These are phyloP conservation scores for Pilobolus umbonatus DNA, from an alignment of 192 early-diverging fungal genomes.

Conservation along the genomic window DNA sequence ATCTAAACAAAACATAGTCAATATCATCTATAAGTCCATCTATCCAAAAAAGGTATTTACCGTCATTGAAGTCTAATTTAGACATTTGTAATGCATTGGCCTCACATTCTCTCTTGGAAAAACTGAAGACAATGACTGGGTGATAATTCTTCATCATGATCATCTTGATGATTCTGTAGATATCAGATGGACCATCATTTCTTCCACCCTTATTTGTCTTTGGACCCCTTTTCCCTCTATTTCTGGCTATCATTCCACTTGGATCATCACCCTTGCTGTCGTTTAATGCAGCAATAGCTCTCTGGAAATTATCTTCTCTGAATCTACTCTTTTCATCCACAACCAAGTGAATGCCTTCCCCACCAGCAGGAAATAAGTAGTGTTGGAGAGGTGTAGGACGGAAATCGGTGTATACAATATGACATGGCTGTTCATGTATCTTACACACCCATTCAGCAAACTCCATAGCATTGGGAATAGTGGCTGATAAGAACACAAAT, in stretches of 20 bases:
- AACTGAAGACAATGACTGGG: conserved; percentile 98
- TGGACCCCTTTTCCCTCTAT: conserved; percentile 44
- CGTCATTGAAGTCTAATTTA: conserved; percentile 88
- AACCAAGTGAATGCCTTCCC: conserved; percentile 90
- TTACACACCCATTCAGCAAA: conserved; percentile 99
- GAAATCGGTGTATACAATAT: conserved; percentile 97
- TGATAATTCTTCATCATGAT: conserved; percentile 93
- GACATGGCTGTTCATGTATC: conserved; percentile 94
- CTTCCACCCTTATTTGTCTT: conserved; percentile 51
- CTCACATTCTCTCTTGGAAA: conserved; percentile 93
- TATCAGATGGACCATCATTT: conserved; percentile 66
- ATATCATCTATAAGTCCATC: background rate
- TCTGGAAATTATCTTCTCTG: conserved; percentile 94
- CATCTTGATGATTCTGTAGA: conserved; percentile 94
- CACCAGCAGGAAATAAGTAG: conserved; percentile 88
- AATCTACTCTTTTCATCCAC: conserved; percentile 96
- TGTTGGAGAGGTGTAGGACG: conserved; percentile 97
- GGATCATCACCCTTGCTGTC: conserved; percentile 58
- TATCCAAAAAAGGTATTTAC: conserved; percentile 12
- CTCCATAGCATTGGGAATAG: conserved; percentile 98
- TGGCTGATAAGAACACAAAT: conserved; percentile 95
- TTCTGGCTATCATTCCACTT: conserved; percentile 39
- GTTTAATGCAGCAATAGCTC: conserved; percentile 71
- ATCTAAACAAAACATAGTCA: conserved; percentile 33
- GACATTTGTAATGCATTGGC: conserved; percentile 84